Conservation (phyloP, 768 basidiomycete genomes). For the Kwoniella sp. region DNA sequence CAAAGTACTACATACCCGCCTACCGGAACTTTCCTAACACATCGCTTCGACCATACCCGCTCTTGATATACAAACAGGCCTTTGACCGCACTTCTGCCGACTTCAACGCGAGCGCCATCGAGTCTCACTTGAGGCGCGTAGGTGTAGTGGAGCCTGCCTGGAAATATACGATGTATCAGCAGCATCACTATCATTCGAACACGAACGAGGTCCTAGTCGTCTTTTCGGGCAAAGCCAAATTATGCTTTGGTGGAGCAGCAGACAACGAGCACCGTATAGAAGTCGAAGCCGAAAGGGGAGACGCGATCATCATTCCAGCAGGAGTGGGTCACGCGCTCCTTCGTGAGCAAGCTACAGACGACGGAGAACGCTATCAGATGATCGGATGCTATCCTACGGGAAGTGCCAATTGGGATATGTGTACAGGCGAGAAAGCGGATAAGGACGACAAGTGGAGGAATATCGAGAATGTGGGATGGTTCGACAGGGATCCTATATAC, state of each 20-base stretch:
- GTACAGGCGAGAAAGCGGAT: slow-evolving; percentile 55
- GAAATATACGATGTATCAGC: slow-evolving; percentile 60
- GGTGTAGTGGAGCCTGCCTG: slow-evolving; percentile 58
- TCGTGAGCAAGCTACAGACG: slow-evolving; percentile 24
- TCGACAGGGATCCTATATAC: slow-evolving; percentile 58
- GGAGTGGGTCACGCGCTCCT: slow-evolving; percentile 59
- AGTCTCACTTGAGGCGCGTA: slow-evolving; percentile 55
- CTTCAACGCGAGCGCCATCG: slow-evolving; percentile 37
- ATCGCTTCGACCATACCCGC: slow-evolving; percentile 55
- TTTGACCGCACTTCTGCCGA: slow-evolving; percentile 15
- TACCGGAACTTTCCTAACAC: slow-evolving; percentile 58
- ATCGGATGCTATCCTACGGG: slow-evolving; percentile 59
- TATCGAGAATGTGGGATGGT: slow-evolving; percentile 57
- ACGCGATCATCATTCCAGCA: slow-evolving; percentile 59
- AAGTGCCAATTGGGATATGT: slow-evolving; percentile 58
- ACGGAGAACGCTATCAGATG: slow-evolving; percentile 56
- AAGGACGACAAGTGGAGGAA: slow-evolving; percentile 32
- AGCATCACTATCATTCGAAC: slow-evolving; percentile 60
- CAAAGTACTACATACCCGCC: slow-evolving; percentile 54
- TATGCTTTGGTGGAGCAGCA: slow-evolving; percentile 59
- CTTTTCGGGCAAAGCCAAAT: slow-evolving; percentile 52
- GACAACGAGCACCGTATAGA: slow-evolving; percentile 56
- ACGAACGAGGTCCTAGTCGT: slow-evolving; percentile 59
- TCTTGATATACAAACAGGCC: slow-evolving; percentile 56
- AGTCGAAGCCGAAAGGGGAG: slow-evolving; percentile 55